Evolutionary conservation across 1,284 basidiomycete genomes (phyloP), one percentile per base, ranked within the genome.

Genomic region (Rhizoctonia solani): DNA sequence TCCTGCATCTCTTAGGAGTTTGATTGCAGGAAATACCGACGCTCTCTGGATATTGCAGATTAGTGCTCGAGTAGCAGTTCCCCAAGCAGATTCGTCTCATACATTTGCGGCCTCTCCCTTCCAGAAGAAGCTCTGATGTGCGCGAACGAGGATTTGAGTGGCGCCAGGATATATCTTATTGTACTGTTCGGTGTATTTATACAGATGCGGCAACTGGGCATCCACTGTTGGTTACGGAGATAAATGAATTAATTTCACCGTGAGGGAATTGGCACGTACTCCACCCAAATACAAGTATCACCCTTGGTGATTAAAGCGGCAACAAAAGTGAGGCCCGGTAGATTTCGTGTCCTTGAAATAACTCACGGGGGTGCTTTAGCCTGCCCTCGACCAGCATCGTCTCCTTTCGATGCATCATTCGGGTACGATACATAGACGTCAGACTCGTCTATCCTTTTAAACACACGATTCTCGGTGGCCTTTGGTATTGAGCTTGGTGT

Each of bases 131-230:
- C n/a, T 39, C 9, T 39, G 30, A 23, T 63, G 29, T n/a, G 46
- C 25, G 9, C 47, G 47, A 29, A 63, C 58, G 9, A 63, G 46
- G 9, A 63, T 63, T 30, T 63, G 58, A 11, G 58, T 63, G 13
- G 58, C 58, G 13, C 47, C 39, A 25, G 58, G 58, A 23, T 63
- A 63, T 4, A 63, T 30, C 11, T 27, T 23, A 25, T 63, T 30
- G n/a, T 63, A 63, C 11, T 49, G 13, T 39, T 63, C 58, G 9
- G 58, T 63, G 32, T 63, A 50, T 37, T 63, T 63, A 39, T 50
- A 21, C 13, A 63, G 25, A 23, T 63, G 58, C n/a, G 32, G 29
- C 21, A 63, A 49, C 25, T 50, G 58, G 32, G 58, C 58, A 27
- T 50, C 47, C 58, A 63, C 58, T 63, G 37, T 8, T 8, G 37